A percentile compares a stretch with the other conserved stretches of the same genome.
phyloP scores from a whole-genome alignment of 164 flowering plant species.

The Protea cynaroides region DNA sequence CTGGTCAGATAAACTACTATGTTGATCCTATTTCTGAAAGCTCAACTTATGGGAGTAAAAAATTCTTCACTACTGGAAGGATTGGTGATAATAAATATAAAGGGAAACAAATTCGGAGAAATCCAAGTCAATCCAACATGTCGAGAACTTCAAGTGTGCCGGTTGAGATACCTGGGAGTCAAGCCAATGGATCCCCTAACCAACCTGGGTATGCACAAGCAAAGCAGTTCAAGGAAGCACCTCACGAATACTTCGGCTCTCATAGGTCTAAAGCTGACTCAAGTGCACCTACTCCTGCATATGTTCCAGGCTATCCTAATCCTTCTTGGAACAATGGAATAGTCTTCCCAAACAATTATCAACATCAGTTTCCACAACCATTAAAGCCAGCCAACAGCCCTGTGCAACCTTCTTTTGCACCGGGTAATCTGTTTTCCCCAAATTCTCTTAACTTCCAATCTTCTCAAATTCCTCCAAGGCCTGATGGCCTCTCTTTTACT shows the following conservation, averaged over 20 bases:
- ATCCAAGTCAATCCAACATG: conserved; percentile 32
- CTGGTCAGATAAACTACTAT: conserved; percentile 21
- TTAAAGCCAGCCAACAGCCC: conserved; percentile 33
- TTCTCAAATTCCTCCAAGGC: conserved; percentile 31
- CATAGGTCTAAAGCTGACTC: conserved; percentile 19
- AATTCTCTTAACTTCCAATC: conserved; percentile 25
- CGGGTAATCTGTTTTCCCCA: conserved; percentile 29
- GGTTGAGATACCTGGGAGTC: conserved; percentile 26
- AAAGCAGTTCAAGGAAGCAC: conserved; percentile 43
- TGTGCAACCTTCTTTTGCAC: conserved; percentile 28
- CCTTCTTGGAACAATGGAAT: conserved; percentile 28
- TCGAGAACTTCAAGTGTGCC: conserved; percentile 29
- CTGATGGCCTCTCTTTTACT: conserved; percentile 30
- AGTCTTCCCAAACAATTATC: conserved; percentile 23
- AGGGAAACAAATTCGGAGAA: conserved; percentile 36
- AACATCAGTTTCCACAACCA: conserved; percentile 35
- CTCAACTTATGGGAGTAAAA: conserved; percentile 27
- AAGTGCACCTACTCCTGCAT: conserved; percentile 29
- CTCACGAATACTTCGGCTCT: conserved; percentile 46
- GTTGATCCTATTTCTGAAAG: conserved; percentile 21
- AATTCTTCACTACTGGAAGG: conserved; percentile 23
- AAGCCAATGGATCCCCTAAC: conserved; percentile 18
- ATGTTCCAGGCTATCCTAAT: conserved; percentile 28
- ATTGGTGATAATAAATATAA: conserved; percentile 31
- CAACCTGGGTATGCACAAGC: conserved; percentile 25